Evolutionary conservation across 768 basidiomycete species (phyloP).

Genomic region (Rhizopogon rudus): DNA sequence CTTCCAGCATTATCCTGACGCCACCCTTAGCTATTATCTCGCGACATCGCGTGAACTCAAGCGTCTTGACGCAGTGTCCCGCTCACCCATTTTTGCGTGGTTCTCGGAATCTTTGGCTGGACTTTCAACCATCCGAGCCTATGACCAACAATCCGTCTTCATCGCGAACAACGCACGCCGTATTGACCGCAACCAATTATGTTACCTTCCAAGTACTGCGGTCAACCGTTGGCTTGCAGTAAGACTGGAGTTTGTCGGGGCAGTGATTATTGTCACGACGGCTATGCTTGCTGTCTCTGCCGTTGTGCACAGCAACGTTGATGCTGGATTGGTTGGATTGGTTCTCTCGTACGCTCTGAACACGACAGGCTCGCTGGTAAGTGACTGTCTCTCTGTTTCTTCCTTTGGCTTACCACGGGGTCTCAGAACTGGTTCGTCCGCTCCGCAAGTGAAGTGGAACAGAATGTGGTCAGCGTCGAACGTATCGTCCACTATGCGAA

Average conservation of each 20-base stretch:
- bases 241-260: conserved; percentile 80
- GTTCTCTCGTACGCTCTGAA: conserved; percentile 82
- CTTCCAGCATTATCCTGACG: background rate
- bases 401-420: conserved; percentile 1
- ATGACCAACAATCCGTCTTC: conserved; percentile 66
- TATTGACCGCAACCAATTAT: conserved; percentile 84
- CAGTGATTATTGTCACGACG: conserved; percentile 71
- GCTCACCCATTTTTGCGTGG: conserved; percentile 89
- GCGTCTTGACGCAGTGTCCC: conserved; percentile 82
- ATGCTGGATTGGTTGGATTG: conserved; percentile 84
- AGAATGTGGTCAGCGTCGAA: conserved; percentile 87
- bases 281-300: conserved; percentile 63
- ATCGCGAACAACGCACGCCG: conserved; percentile 62
- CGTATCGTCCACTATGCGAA: conserved; percentile 77
- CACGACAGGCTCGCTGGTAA: conserved; percentile 75
- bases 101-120: conserved; percentile 77
- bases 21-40: conserved; percentile 66
- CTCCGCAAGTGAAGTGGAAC: conserved; percentile 83
- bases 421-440: conserved; percentile 77
- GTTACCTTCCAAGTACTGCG: conserved; percentile 62
- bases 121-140: conserved; percentile 79
- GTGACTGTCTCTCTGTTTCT: conserved; percentile 13
- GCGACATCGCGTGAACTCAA: conserved; percentile 85
- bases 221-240: conserved; percentile 85
- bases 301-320: conserved; percentile 70